phyloP scores from a whole-genome alignment of 2,329 filamentous ascomycete species.

The Alternaria viburni region DNA sequence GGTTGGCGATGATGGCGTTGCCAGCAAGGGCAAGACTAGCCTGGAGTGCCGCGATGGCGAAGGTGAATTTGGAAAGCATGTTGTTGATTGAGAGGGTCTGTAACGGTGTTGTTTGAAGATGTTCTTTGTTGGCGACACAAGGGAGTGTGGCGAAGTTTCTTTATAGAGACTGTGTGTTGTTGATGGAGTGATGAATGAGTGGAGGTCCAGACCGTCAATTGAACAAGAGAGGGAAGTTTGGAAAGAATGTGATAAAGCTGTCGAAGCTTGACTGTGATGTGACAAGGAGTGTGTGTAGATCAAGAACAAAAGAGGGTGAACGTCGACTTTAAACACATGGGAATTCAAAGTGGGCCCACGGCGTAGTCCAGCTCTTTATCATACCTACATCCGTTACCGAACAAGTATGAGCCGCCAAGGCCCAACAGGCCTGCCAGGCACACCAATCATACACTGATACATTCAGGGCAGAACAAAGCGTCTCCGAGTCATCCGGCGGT shows the following conservation, averaged over 20 bases:
- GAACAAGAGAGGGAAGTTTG: slow-evolving; percentile 1
- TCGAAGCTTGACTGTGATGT: slow-evolving; percentile 8
- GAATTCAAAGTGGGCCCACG: not conserved
- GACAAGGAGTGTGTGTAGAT: slow-evolving; percentile 3
- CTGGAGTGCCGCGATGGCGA: slow-evolving; percentile 25
- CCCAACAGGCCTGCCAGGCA: not conserved
- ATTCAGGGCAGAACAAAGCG: slow-evolving; percentile 6
- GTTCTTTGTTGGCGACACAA: not conserved
- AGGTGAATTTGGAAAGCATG: slow-evolving; percentile 27
- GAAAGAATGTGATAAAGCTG: slow-evolving; percentile 12
- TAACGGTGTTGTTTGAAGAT: not conserved
- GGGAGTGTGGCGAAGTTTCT: not conserved
- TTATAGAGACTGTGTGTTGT: not conserved
- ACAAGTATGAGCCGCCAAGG: not conserved
- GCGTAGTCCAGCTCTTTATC: not conserved
- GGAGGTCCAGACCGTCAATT: slow-evolving; percentile 3
- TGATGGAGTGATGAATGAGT: slow-evolving; percentile 3
- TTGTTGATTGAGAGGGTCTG: slow-evolving; percentile 2
- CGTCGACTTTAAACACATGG: not conserved
- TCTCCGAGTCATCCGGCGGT: not conserved
- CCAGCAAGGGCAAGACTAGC: slow-evolving; percentile 25
- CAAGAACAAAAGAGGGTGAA: not conserved
- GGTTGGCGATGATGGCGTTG: slow-evolving; percentile 33
- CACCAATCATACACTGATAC: slow-evolving; percentile 6
- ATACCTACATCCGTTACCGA: not conserved